Evolutionary conservation across 1,284 basidiomycete species (phyloP).

Genomic region (Ceratobasidium sp.): DNA sequence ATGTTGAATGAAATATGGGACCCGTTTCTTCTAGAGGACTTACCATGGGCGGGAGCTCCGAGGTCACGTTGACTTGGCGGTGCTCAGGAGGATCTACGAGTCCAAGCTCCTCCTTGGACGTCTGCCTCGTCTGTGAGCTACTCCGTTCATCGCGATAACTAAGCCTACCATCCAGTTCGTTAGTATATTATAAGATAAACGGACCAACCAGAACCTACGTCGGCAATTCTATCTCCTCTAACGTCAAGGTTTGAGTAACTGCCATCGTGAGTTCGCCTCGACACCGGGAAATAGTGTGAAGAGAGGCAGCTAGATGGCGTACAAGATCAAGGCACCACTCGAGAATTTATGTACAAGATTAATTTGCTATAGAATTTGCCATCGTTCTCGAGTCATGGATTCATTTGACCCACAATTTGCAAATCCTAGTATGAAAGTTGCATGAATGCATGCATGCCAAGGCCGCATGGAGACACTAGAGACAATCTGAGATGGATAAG

Average conservation of each 20-base stretch:
- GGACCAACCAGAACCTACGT: conserved; percentile 3
- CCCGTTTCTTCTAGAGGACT: neutral
- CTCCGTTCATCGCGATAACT: neutral
- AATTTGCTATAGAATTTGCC: conserved; percentile 2
- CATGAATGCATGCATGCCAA: no score
- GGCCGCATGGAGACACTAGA: no score
- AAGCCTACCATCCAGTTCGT: neutral
- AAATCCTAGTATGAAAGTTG: no score
- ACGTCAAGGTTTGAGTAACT: neutral
- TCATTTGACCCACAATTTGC: no score
- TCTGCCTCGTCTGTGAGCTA: neutral
- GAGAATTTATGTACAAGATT: neutral
- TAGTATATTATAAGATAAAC: neutral
- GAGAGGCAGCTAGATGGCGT: no score
- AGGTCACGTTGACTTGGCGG: neutral
- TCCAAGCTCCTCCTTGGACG: conserved; percentile 1
- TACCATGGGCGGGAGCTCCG: conserved; percentile 30
- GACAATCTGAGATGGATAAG: no score
- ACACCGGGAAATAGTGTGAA: no score
- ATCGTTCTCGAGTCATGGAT: neutral
- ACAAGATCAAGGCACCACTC: neutral
- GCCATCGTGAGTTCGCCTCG: neutral
- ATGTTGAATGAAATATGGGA: neutral
- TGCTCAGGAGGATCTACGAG: neutral
- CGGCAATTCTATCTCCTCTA: conserved; percentile 27